These are phyloP conservation scores for Ceratobasidium sp. DNA, from an alignment of 1,284 basidiomycete species.

Conservation along the genomic window DNA sequence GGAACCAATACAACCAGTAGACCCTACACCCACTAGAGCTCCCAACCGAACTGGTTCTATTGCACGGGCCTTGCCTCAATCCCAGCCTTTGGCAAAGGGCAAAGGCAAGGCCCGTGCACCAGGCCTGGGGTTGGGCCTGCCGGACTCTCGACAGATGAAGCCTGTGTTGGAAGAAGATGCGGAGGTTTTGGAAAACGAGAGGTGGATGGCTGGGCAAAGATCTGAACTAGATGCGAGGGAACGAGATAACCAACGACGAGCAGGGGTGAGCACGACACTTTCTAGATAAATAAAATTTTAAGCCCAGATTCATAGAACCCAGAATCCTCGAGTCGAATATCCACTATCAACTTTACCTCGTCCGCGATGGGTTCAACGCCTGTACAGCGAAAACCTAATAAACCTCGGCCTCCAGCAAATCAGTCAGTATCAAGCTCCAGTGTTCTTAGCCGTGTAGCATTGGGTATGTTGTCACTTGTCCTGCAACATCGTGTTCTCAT, in stretches of 20 bases:
- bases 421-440: conserved; percentile 33
- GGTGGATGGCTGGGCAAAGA: conserved; percentile 42
- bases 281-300: conserved; percentile 9
- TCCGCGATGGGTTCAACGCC: conserved; percentile 29
- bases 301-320: conserved; percentile 1
- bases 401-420: conserved; percentile 29
- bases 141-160: conserved; percentile 19
- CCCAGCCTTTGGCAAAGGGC: conserved; percentile 9
- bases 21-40: conserved; percentile 31
- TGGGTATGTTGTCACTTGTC: background rate
- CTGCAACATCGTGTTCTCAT: background rate
- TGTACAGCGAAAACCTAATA: conserved; percentile 33
- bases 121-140: conserved; percentile 16
- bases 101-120: conserved; percentile 32
- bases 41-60: conserved; percentile 22
- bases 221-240: conserved; percentile 39
- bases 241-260: conserved; percentile 40
- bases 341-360: conserved; percentile 31
- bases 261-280: conserved; percentile 7
- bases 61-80: background rate
- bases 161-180: conserved; percentile 27
- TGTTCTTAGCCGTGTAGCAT: conserved; percentile 17
- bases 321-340: conserved; percentile 35
- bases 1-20: conserved; percentile 25
- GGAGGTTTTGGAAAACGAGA: conserved; percentile 18